Evolutionary conservation across 805 yeast species (phyloP), one percentile per base, ranked within the genome.

Genomic region (Cyberlindnera xishuangbannaensis): DNA sequence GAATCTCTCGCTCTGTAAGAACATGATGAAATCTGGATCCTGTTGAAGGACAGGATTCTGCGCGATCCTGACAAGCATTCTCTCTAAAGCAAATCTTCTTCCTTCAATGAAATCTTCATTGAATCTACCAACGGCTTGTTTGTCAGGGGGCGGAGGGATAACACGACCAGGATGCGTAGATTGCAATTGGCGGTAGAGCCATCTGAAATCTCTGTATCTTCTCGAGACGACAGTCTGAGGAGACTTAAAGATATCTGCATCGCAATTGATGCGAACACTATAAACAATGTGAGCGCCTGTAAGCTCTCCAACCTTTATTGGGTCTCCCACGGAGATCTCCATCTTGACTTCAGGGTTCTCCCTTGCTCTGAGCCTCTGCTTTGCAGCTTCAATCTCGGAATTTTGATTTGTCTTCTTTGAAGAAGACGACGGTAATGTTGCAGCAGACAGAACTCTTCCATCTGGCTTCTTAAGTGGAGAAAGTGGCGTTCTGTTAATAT

Each of bases 81-180:
- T 76, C 53, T 90, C 96, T 51, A 92, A 66, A 5, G 90, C 84
- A 16, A 79, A 64, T 37, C 97, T 67, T 57, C 97, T 73, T 43
- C 76, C 76, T 56, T 92, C 97, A 32, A 92, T 77, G 48, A 92
- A 88, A 47, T 80, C 87, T 45, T 85, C 85, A 48, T 86, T 86
- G 59, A 92, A 87, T 41, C 96, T 71, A 5, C 97, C 97, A 35
- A 88, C 80, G 7, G 83, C 82, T 42, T 94, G 95, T 56, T 92
- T 95, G 39, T 84, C 95, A 0, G 97, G 88, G 4, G 97, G 97
- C 1, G 97, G 95, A 1, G 98, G 97, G 16, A 92, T 78, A 23
- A 92, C 78, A 38, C 71, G 68, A 1, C 98, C 98, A 22, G 95
- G 95, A 52, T 92, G 87, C 47, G 81, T 84, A 49, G 75, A 73